Percentiles rank a stretch among this genome's conserved stretches.
Evolutionary conservation across 2,329 filamentous ascomycete species (phyloP).

Genomic region (Cladophialophora bantiana): DNA sequence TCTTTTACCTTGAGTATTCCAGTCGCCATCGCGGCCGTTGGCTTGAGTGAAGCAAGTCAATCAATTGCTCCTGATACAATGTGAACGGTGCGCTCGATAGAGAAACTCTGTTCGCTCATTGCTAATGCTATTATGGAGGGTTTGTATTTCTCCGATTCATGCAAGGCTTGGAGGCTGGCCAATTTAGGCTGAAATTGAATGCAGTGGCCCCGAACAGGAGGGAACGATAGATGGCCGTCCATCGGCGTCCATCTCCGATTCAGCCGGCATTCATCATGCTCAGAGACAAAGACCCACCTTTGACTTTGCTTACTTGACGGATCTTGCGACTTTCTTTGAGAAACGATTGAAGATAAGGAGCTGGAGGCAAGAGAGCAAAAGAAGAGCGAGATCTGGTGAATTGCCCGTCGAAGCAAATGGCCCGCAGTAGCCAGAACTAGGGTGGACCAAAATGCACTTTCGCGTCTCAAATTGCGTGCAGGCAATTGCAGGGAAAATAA

Average conservation of each 20-base stretch:
- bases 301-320: neutral
- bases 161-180: neutral
- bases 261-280: neutral
- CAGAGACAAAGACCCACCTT: neutral
- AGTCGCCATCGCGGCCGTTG: slow-evolving; percentile 28
- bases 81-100: neutral
- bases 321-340: slow-evolving; percentile 1
- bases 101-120: neutral
- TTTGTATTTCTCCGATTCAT: neutral
- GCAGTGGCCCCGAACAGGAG: neutral
- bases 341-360: neutral
- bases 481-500: no score
- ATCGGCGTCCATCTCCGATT: slow-evolving; percentile 13
- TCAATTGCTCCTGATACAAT: neutral
- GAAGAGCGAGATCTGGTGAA: neutral
- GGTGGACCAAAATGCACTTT: neutral
- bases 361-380: neutral
- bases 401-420: neutral
- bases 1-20: slow-evolving; percentile 52
- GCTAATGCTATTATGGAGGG: neutral
- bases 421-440: slow-evolving; percentile 11
- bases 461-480: no score
- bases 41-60: neutral
- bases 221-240: neutral
- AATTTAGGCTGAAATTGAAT: neutral